Evolutionary conservation across 306 rosid species (phyloP).

Genomic region (Cucumis cinereus): DNA sequence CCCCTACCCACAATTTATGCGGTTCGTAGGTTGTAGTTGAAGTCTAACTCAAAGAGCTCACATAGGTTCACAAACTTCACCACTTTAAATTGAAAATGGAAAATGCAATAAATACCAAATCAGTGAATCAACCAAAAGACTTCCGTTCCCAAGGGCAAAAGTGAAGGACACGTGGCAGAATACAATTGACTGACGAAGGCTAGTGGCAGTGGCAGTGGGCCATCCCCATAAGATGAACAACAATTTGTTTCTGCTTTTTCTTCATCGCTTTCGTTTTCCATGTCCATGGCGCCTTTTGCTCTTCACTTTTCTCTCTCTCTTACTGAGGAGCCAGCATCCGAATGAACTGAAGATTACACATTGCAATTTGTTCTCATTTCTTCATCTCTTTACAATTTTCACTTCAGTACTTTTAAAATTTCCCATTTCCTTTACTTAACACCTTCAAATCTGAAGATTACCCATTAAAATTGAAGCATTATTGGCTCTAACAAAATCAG

Average conservation of each 20-base stretch:
- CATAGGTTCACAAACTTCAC: no score
- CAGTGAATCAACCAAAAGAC: not conserved
- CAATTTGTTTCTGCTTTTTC: not conserved
- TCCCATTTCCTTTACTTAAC: not conserved
- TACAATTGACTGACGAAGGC: not conserved
- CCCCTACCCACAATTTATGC: no score
- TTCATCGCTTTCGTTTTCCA: not conserved
- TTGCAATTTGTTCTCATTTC: not conserved
- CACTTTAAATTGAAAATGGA: no score
- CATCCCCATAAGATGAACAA: not conserved
- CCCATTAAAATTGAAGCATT: not conserved
- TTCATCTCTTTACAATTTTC: not conserved
- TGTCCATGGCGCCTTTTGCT: not conserved
- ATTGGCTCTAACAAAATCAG: not conserved
- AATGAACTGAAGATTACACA: no score
- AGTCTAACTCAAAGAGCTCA: no score
- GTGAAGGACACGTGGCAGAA: not conserved
- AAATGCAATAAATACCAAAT: no score
- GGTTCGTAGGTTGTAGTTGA: no score
- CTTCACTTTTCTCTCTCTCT: not conserved
- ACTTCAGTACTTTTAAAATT: not conserved
- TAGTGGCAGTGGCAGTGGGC: no score
- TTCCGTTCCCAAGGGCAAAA: not conserved
- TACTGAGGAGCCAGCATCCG: not conserved
- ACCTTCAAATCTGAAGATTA: not conserved